phyloP scores from a whole-genome alignment of 2,329 filamentous ascomycete genomes.

The Penicillium sp. region DNA sequence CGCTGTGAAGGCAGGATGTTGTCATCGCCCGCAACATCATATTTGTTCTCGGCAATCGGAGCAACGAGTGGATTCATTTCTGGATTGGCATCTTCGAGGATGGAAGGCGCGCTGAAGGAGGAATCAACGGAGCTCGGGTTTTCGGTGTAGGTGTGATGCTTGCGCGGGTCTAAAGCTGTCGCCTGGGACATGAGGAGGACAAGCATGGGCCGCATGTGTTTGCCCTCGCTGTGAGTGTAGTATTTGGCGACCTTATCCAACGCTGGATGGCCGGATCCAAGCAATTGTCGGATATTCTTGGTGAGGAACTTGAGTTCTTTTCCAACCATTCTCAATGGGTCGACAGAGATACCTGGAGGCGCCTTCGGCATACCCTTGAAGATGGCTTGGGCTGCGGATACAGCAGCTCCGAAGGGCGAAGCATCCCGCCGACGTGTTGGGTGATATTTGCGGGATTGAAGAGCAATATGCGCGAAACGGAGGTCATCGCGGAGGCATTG shows the following conservation, averaged over 20 bases:
- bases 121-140: conserved; percentile 52
- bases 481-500: conserved; percentile 43
- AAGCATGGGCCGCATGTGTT: conserved; percentile 91
- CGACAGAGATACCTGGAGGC: conserved; percentile 65
- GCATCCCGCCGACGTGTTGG: conserved; percentile 41
- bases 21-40: conserved; percentile 48
- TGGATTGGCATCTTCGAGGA: conserved; percentile 82
- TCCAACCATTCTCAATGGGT: conserved; percentile 84
- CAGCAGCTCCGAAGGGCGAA: conserved; percentile 45
- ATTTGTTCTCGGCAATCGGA: conserved; percentile 37
- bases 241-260: conserved; percentile 96
- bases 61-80: conserved; percentile 57
- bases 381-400: conserved; percentile 54
- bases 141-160: conserved; percentile 42
- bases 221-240: conserved; percentile 94
- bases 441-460: conserved; percentile 41
- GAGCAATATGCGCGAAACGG: conserved; percentile 21
- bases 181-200: conserved; percentile 96
- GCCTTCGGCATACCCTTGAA: conserved; percentile 45
- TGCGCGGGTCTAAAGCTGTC: conserved; percentile 74
- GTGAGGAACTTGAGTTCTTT: conserved; percentile 97
- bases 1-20: conserved; percentile 86
- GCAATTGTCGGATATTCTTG: conserved; percentile 86
- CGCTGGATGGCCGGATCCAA: conserved; percentile 91
- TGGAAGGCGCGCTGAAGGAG: conserved; percentile 58